Evolutionary conservation across 495 filamentous ascomycete species (phyloP).

Genomic region (Saxophila tyrrhenica): DNA sequence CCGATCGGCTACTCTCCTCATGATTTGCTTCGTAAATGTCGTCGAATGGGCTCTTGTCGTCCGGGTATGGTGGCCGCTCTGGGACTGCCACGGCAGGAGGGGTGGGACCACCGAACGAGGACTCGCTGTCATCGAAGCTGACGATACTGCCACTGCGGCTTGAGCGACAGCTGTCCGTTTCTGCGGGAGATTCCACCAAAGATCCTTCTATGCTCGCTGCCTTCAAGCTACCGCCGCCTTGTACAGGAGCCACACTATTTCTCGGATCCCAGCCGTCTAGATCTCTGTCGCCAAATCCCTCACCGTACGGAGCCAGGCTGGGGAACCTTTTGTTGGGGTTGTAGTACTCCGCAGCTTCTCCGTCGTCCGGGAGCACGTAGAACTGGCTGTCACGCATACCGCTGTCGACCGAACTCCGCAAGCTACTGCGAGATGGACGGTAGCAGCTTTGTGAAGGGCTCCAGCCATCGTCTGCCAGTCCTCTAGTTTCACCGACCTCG

Average conservation of each 20-base stretch:
- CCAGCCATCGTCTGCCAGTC: background rate
- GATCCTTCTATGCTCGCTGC: background rate
- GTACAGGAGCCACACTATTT: background rate
- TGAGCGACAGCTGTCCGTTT: background rate
- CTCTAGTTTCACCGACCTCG: background rate
- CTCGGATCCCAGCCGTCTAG: background rate
- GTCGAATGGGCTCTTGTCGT: background rate
- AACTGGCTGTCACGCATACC: background rate
- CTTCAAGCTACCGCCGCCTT: background rate
- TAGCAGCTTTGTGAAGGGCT: conserved; percentile 7
- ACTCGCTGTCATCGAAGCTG: background rate
- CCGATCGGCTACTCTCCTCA: too few relatives aligned
- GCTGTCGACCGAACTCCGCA: background rate
- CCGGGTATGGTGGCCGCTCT: background rate
- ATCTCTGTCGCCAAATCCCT: background rate
- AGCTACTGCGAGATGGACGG: background rate
- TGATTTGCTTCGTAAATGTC: background rate
- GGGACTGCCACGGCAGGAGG: background rate
- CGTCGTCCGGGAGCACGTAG: background rate
- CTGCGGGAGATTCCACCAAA: background rate
- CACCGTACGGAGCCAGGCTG: background rate
- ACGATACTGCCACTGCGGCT: background rate
- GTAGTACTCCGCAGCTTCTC: background rate
- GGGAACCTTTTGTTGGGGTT: background rate
- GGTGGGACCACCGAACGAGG: background rate